These are phyloP conservation scores for Tetradesmus lagerheimii DNA, from an alignment of 139 green algal genomes.

Conservation along the genomic window DNA sequence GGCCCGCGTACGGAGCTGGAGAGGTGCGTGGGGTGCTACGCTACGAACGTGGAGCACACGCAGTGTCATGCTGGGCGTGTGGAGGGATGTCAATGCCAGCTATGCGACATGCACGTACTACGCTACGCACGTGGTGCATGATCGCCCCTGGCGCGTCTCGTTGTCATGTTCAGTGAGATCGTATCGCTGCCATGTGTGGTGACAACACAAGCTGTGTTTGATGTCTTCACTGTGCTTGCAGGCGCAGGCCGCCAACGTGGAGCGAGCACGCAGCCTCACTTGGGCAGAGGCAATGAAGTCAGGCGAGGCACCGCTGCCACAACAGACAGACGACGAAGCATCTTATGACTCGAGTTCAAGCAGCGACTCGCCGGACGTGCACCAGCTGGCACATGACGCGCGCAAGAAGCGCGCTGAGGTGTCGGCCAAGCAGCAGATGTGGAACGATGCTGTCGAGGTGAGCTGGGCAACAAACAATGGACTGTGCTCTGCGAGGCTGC, in stretches of 20 bases:
- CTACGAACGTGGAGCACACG: too few species aligned
- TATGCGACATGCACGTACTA: too few species aligned
- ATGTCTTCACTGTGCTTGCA: not conserved
- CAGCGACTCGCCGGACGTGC: conserved; percentile 4
- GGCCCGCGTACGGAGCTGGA: conserved; percentile 56
- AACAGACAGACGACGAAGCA: not conserved
- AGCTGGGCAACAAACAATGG: not conserved
- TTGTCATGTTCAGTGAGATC: not conserved
- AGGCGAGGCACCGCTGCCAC: conserved; percentile 1
- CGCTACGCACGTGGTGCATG: too few species aligned
- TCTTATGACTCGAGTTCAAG: not conserved
- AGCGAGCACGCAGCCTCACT: not conserved
- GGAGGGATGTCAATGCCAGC: too few species aligned
- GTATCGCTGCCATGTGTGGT: not conserved
- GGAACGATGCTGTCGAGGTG: conserved; percentile 39
- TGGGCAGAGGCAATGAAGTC: conserved; percentile 39
- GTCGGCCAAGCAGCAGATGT: not conserved
- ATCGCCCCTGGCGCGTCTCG: too few species aligned
- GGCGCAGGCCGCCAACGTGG: conserved; percentile 12
- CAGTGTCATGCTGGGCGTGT: too few species aligned
- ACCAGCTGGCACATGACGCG: conserved; percentile 34
- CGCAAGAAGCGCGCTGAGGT: not conserved
- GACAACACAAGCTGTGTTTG: not conserved
- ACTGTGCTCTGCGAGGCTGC: too few species aligned
- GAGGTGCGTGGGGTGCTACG: too few species aligned